Base-by-base conservation (phyloP, 2,329 filamentous ascomycete species). In the Aspergillus uvarum region DNA sequence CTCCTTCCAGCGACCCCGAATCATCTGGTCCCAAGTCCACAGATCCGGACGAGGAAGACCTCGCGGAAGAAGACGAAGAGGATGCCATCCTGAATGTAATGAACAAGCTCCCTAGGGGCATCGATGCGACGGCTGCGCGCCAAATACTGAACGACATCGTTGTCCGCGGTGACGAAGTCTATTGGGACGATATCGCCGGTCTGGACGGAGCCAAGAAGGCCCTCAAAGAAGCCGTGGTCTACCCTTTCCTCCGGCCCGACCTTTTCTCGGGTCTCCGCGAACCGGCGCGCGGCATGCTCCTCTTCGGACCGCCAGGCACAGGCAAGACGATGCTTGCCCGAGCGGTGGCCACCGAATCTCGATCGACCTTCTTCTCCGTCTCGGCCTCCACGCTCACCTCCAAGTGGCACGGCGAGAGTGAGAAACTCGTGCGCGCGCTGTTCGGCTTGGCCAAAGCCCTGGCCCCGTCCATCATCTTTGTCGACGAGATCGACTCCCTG, bases 281-380 rank as follows among this genome's bases (percentile, higher is more conserved):
- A 72, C 95, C 95, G 21, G 94, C 95, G 14, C 84, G 92, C 59
- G 95, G 95, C 5, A 98, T 99, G 91, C 82, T 99, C 1, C 82
- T 99, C 1, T 99, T 99, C 72, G 95, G 95, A 0, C 95, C 95
- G 1, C 95, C 95, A 0, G 95, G 95, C n/a, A 99, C 95, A 0
- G 95, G 95, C 55, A 99, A 99, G 77, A 99, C 95, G 0, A 99
- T 99, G 95, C 81, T 99, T 42, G 95, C 95, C 10, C 86, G 95
- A 64, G 92, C 92, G 8, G 94, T 98, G 0, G 95, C 95, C 1
- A 98, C 95, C 0, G 95, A 99, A 75, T 96, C 91, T 1, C 89
- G 88, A 68, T 96, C 92, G 11, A 96, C 96, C 0, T 99, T 98
- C 77, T 98, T 99, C 78, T 96, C 93, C 14, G 96, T 99, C 58